phyloP scores from a whole-genome alignment of 73 alveolate species.

The Paramecium tetraurelia region DNA sequence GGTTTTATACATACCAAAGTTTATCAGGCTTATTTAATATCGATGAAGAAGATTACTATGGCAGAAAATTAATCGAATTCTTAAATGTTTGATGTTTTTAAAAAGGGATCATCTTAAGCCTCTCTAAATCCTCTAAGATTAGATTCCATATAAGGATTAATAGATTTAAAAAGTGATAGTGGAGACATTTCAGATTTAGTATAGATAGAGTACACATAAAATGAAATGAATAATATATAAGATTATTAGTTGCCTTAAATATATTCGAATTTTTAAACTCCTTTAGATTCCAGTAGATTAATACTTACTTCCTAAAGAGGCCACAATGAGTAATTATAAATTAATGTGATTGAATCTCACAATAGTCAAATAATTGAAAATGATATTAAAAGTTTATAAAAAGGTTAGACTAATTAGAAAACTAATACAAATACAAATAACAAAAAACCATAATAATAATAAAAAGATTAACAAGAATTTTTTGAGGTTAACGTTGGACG shows the following conservation, averaged over 20 bases:
- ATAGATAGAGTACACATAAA: not conserved
- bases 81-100: not conserved
- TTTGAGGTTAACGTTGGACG: not conserved
- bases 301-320: not conserved
- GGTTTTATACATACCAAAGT: not conserved
- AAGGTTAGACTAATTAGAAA: not conserved
- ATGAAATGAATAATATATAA: not conserved
- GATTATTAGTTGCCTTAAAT: not conserved
- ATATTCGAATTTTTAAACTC: slow-evolving; percentile 5
- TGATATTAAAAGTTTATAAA: not conserved
- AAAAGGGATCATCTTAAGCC: not conserved
- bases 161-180: not conserved
- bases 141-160: not conserved
- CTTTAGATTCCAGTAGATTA: not conserved
- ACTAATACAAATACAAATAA: not conserved
- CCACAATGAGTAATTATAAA: not conserved
- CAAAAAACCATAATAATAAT: not conserved
- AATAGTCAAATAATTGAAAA: not conserved
- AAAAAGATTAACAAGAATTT: not conserved
- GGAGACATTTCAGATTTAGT: not conserved
- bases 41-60: not conserved
- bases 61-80: slow-evolving; percentile 5
- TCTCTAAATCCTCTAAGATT: not conserved
- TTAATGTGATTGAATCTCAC: not conserved
- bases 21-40: not conserved